Percentiles rank a stretch among this genome's conserved stretches.
phyloP scores from a whole-genome alignment of 495 filamentous ascomycete genomes.

The Xylaria palmicola region DNA sequence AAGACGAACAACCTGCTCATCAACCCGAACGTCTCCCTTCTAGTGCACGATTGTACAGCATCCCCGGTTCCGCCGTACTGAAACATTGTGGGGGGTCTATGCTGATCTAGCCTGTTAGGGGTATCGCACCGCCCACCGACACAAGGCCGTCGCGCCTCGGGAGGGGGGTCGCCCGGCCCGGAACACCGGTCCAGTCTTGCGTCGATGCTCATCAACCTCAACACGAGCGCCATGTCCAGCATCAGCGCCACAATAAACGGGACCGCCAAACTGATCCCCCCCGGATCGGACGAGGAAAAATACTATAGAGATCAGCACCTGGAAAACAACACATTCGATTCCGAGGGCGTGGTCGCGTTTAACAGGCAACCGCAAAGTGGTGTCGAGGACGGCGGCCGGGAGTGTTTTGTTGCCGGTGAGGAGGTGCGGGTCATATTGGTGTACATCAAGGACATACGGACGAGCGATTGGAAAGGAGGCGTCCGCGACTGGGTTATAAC shows the following conservation, averaged over 20 bases:
- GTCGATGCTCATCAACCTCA: conserved; percentile 80
- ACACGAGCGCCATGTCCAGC: conserved; percentile 80
- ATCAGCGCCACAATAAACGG: conserved; percentile 95
- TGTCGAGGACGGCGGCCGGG: conserved; percentile 50
- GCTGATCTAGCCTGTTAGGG: conserved; percentile 38
- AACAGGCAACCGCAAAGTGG: conserved; percentile 9
- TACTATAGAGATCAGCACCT: conserved; percentile 81
- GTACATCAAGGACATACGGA: conserved; percentile 67
- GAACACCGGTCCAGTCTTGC: conserved; percentile 70
- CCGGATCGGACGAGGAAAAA: conserved; percentile 72
- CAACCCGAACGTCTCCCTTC: conserved; percentile 89
- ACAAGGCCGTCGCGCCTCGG: conserved; percentile 56
- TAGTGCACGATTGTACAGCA: conserved; percentile 83
- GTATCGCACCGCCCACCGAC: conserved; percentile 90
- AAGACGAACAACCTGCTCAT: conserved; percentile 83
- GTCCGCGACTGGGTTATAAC: conserved; percentile 71
- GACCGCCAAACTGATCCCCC: conserved; percentile 65
- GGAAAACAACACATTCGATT: conserved; percentile 85
- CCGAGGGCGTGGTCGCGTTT: conserved; percentile 44
- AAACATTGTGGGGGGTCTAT: neutral
- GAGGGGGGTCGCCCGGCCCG: conserved; percentile 61
- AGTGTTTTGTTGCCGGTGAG: conserved; percentile 65
- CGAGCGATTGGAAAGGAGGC: conserved; percentile 78
- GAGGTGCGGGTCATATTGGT: conserved; percentile 75
- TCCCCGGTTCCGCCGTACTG: neutral